Evolutionary conservation across 202 grass and related monocot genomes (phyloP), one percentile per base, ranked within the genome.

Genomic region (Bolboschoenoplectus hybrid): DNA sequence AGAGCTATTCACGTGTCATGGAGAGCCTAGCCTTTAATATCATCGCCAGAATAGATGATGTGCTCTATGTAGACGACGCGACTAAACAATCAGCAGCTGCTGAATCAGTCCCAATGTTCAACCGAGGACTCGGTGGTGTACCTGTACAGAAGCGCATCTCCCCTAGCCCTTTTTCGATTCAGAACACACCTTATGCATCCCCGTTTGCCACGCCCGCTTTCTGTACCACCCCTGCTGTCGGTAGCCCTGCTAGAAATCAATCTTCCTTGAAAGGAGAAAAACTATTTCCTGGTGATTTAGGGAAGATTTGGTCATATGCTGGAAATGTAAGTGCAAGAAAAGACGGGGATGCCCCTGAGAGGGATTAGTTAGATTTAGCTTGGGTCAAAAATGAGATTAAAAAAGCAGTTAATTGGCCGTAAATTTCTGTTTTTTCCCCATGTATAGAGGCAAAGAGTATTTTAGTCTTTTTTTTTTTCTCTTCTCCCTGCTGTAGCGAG

Each of bases 1-100:
- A 98, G 72, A 94, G 93, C 87, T 98, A 98, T 87, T 98, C 97
- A 1, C 89, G 97, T 74, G 93, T 98, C 7, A 87, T 98, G 86
- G 97, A 98, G 89, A 96, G 93, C 67, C 83, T 98, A 78, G 93
- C 97, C n/a, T 98, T 98, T 83, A 98, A 98, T 80, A 94, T 95
- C 75, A 96, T 99, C 1, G 97, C 97, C 2, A 92, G 97, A 53
- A 96, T 99, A 2, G 97, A 99, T 6, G 97, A 99, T 87, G 88
- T 99, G 36, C 91, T 99, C n/a, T 99, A 90, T 81, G 93, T 96
- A 19, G 92, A 96, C 0, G 93, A 99, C n/a, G 90, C 92, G 19
- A 96, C 92, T 7, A 94, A 90, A 88, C 95, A 85, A 38, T 92
- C 93, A 13, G 93, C 90, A 7, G 89, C 87, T 26, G 74, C 82